A percentile compares a stretch with the other conserved stretches of the same genome.
Conservation (phyloP, 495 filamentous ascomycete genomes). For the Talaromyces trachyspermus region DNA sequence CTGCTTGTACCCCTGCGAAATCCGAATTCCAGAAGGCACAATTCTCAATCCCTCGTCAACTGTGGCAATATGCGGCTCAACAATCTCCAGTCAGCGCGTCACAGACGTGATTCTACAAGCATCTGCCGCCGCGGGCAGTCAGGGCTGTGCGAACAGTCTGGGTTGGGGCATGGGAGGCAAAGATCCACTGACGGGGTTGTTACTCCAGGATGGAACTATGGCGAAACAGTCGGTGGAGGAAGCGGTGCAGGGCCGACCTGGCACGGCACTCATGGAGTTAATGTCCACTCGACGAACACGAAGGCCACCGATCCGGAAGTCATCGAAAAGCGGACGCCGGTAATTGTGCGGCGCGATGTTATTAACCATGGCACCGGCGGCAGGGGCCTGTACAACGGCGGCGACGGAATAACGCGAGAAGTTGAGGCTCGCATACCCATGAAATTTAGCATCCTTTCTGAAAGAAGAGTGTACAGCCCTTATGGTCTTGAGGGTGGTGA, state of each 20-base stretch:
- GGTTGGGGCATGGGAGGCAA: conserved; percentile 40
- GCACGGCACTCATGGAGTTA: conserved; percentile 85
- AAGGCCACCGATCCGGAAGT: conserved; percentile 93
- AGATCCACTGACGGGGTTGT: conserved; percentile 71
- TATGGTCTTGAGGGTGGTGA: conserved; percentile 82
- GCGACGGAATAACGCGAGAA: conserved; percentile 84
- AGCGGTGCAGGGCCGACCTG: conserved; percentile 81
- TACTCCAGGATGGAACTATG: conserved; percentile 84
- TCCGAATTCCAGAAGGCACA: conserved; percentile 69
- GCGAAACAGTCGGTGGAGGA: conserved; percentile 93
- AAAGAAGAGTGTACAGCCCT: conserved; percentile 80
- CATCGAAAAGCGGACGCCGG: conserved; percentile 88
- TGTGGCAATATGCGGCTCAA: conserved; percentile 22
- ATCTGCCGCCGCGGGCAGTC: conserved; percentile 87
- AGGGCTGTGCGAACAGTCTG: conserved; percentile 90
- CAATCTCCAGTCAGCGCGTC: conserved; percentile 81
- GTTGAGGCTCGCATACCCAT: conserved; percentile 90
- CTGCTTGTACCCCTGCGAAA: conserved; percentile 74
- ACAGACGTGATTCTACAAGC: conserved; percentile 91
- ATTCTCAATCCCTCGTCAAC: conserved; percentile 71
- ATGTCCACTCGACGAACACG: conserved; percentile 98
- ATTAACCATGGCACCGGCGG: conserved; percentile 66
- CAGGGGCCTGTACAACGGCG: conserved; percentile 66
- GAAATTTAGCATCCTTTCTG: conserved; percentile 84
- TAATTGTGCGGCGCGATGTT: conserved; percentile 75